Base-by-base conservation (phyloP, 495 filamentous ascomycete species). In the Penicillium dipodomyicola region DNA sequence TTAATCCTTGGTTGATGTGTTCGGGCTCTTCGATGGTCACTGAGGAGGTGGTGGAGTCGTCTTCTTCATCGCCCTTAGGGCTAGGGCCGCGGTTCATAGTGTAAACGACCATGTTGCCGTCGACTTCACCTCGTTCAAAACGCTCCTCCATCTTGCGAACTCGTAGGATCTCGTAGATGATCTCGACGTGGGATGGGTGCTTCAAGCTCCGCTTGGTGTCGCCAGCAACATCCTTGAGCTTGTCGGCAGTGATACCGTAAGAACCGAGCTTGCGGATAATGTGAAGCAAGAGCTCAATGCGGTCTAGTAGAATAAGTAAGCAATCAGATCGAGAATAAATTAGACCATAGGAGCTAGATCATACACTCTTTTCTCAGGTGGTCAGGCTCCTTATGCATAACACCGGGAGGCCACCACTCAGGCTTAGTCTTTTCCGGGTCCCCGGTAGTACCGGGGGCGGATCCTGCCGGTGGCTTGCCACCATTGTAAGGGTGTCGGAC, bases 301-400 rank as follows among this genome's bases (percentile, higher is more conserved):
- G 70, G 45, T 72, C 76, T 79, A 29, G 44, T 20, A 46, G 9
- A 9, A 8, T 9, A 6, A 11, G 29, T 56, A 30, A 49, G 54
- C 27, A 35, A 59, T 30, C 30, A 45, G 25, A 5, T 20, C 12
- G 43, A n/a, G n/a, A 5, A 40, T 15, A 0, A 22, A 19, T 20
- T 12, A 4, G 45, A n/a, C 5, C 12, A 15, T 20, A 25, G 27
- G 6, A 25, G 27, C 19, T 9, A 17, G 17, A 30, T 52, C 83
- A 70, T 72, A 94, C 90, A 84, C 56, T 82, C 80, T 75, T 89
- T 96, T 61, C 79, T 77, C 30, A 92, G 62, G 68, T 97, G 92
- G 62, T 96, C 91, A 0, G 92, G 91, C 73, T 96, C 92, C 64
- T 82, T 89, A 69, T 94, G 91, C 27, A 82, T 76, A 32, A 71